phyloP scores from a whole-genome alignment of 2,329 filamentous ascomycete genomes.

The Davidsoniella neocaledoniae region DNA sequence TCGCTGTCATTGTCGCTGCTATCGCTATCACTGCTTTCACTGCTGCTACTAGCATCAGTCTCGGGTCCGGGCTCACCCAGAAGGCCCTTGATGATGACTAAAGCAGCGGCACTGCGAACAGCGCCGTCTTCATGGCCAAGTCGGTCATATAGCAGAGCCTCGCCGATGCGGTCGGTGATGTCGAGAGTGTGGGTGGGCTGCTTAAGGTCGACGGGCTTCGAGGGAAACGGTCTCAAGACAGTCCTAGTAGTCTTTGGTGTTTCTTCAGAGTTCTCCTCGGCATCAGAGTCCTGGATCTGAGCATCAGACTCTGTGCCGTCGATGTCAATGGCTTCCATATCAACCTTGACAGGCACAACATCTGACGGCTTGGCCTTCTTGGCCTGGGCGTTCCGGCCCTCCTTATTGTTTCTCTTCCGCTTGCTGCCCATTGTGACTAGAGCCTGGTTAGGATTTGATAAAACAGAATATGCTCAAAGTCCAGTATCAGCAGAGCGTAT shows the following conservation, averaged over 20 bases:
- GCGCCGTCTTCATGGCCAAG: conserved; percentile 41
- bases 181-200: conserved; percentile 26
- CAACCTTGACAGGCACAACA: background rate
- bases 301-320: background rate
- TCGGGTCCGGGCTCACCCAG: conserved; percentile 21
- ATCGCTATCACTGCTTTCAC: too few species aligned
- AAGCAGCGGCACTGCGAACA: conserved; percentile 41
- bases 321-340: background rate
- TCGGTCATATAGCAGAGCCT: conserved; percentile 42
- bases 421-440: conserved; percentile 10
- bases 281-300: background rate
- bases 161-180: conserved; percentile 37
- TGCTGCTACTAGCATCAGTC: too few species aligned
- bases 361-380: conserved; percentile 7
- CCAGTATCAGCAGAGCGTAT: too few species aligned
- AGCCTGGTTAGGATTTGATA: too few species aligned
- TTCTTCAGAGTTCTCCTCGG: background rate
- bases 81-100: conserved; percentile 39
- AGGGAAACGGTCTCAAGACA: conserved; percentile 7
- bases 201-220: conserved; percentile 23
- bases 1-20: background rate
- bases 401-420: conserved; percentile 11
- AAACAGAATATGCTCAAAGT: too few species aligned
- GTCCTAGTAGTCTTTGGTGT: conserved; percentile 4
- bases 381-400: background rate